Evolutionary conservation across 257 asterid genomes (phyloP).

Genomic region (Solanum chaucha): DNA sequence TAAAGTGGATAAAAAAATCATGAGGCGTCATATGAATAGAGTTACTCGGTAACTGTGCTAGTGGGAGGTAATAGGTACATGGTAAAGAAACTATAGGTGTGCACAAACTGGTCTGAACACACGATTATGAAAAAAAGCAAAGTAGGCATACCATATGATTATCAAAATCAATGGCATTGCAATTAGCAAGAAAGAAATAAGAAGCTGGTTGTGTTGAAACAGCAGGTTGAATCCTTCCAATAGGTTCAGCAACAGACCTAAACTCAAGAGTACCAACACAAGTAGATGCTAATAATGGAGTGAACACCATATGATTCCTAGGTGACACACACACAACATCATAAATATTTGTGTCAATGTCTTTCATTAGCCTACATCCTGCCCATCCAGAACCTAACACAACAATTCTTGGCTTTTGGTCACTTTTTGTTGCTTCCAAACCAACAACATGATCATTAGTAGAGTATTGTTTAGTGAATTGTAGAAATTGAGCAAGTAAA

Average conservation of each 20-base stretch:
- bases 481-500: constrained; percentile 33
- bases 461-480: constrained; percentile 26
- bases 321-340: constrained; percentile 92
- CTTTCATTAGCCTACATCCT: constrained; percentile 90
- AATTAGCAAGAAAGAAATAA: constrained; percentile 78
- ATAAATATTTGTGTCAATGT: constrained; percentile 51
- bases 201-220: constrained; percentile 85
- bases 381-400: constrained; percentile 99
- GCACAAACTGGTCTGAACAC: background rate
- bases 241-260: constrained; percentile 96
- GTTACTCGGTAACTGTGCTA: background rate
- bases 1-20: background rate
- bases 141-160: constrained; percentile 47
- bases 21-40: background rate
- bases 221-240: constrained; percentile 91
- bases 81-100: background rate
- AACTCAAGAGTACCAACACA: constrained; percentile 98
- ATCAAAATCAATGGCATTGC: constrained; percentile 57
- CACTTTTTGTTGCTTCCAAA: constrained; percentile 55
- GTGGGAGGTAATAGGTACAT: background rate
- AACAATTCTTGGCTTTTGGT: constrained; percentile 85
- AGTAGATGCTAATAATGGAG: constrained; percentile 95
- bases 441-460: constrained; percentile 19
- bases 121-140: background rate
- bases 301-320: constrained; percentile 95